Percentiles rank a stretch among this genome's conserved stretches.
phyloP scores from a whole-genome alignment of 2,329 filamentous ascomycete genomes.

The Aspergillus arachidicola region DNA sequence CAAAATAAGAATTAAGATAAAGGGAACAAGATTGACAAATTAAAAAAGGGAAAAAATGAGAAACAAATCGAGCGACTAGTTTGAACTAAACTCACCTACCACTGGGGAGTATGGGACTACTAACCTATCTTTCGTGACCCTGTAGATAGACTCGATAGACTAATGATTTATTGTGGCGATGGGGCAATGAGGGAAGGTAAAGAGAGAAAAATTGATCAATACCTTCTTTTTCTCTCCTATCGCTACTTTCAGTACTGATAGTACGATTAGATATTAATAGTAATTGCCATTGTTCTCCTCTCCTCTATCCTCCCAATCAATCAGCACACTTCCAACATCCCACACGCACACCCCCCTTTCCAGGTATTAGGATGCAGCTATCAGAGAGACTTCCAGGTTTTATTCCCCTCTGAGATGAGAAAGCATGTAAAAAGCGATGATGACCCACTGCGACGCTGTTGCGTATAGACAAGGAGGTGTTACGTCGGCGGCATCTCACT shows the following conservation, averaged over 20 bases:
- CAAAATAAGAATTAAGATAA: slow-evolving; percentile 6
- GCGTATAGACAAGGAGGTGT: slow-evolving; percentile 23
- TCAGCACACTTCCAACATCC: neutral
- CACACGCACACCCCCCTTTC: neutral
- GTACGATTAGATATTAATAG: neutral
- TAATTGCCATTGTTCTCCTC: neutral
- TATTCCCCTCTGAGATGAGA: neutral
- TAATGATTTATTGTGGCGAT: neutral
- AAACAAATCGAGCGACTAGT: slow-evolving; percentile 3
- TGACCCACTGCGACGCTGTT: slow-evolving; percentile 17
- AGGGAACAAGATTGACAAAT: slow-evolving; percentile 5
- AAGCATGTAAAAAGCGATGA: slow-evolving; percentile 7
- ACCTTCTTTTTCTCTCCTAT: neutral
- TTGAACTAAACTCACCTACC: neutral
- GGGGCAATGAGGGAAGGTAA: neutral
- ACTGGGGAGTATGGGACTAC: neutral
- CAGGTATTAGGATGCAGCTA: neutral
- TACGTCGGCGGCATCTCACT: slow-evolving; percentile 19
- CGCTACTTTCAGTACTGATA: neutral
- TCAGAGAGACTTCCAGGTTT: slow-evolving; percentile 3
- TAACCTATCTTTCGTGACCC: neutral
- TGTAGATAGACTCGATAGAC: neutral
- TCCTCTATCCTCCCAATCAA: neutral
- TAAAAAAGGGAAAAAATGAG: slow-evolving; percentile 8
- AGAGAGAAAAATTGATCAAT: neutral